Percentiles rank a stretch among this genome's conserved stretches.
phyloP scores from a whole-genome alignment of 106 monocot genomes.

The Xerophyta viscosa region DNA sequence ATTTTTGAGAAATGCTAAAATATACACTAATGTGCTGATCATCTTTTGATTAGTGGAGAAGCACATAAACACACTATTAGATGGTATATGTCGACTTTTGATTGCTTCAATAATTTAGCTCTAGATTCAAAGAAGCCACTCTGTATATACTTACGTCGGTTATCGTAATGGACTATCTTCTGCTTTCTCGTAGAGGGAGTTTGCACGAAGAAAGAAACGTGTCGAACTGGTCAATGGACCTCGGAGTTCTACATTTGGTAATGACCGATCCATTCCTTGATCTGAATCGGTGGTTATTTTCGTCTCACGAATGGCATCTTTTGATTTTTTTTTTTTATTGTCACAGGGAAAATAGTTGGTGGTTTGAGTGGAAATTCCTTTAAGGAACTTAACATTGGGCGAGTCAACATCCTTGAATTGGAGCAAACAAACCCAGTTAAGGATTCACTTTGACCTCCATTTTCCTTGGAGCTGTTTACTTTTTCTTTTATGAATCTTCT shows the following conservation, averaged over 20 bases:
- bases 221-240: slow-evolving; percentile 19
- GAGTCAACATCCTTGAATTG: not conserved
- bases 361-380: not conserved
- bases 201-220: slow-evolving; percentile 43
- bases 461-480: no score
- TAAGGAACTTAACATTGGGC: not conserved
- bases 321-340: not conserved
- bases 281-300: no score
- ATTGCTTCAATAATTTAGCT: no score
- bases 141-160: no score
- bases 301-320: no score
- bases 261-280: not conserved
- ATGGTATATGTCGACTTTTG: no score
- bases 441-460: slow-evolving; percentile 13
- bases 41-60: not conserved
- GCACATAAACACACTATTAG: no score
- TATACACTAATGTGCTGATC: no score
- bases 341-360: slow-evolving; percentile 5
- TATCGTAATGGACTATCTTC: not conserved
- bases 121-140: no score
- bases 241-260: slow-evolving; percentile 21
- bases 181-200: slow-evolving; percentile 45
- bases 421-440: slow-evolving; percentile 43
- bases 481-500: no score
- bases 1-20: no score